Evolutionary conservation across 441 rosid genomes (phyloP).

Genomic region (Populus hybrid): DNA sequence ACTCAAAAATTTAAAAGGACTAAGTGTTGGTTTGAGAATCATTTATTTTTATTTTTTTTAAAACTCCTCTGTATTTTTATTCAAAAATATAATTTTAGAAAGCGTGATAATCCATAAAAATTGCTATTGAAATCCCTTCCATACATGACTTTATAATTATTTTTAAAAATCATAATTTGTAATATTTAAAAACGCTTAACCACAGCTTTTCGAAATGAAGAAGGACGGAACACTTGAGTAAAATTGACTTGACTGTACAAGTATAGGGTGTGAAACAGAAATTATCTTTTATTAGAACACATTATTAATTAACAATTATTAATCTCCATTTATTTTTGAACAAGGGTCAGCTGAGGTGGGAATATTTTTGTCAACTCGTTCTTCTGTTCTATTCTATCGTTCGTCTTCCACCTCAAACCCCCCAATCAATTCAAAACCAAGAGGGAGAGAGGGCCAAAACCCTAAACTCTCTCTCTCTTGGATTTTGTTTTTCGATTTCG

Average conservation of each 20-base stretch:
- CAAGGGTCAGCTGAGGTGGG: background rate
- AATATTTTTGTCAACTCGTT: background rate
- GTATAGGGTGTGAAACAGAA: background rate
- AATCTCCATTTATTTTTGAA: background rate
- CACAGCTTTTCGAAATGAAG: no score
- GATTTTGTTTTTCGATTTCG: background rate
- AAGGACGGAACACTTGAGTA: no score
- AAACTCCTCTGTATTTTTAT: background rate
- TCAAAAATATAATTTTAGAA: no score
- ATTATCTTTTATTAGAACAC: background rate
- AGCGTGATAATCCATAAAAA: background rate
- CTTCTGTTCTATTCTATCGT: background rate
- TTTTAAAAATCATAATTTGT: no score
- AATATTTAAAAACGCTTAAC: no score
- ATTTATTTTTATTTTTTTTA: no score
- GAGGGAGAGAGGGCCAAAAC: background rate
- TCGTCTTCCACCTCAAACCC: background rate
- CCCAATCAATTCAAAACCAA: background rate
- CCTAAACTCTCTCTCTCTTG: background rate
- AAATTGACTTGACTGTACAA: no score
- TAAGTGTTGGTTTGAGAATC: no score
- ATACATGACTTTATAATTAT: no score
- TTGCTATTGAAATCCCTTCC: background rate
- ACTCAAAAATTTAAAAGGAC: no score
- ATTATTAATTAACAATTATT: no score